These are phyloP conservation scores for Candida sanyaensis DNA, from an alignment of 1,139 yeast species.

Conservation along the genomic window DNA sequence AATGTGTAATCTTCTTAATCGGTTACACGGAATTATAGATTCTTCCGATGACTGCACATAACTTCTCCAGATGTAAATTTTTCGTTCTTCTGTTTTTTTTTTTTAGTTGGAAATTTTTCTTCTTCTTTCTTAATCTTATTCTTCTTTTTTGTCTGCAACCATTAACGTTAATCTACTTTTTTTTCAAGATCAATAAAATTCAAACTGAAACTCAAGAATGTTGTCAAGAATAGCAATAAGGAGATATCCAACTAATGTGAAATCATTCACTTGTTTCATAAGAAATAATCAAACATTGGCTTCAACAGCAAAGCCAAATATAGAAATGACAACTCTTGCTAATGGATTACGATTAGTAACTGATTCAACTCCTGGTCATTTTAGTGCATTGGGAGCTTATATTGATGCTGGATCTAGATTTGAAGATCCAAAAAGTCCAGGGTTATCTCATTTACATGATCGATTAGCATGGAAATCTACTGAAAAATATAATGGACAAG, in stretches of 20 bases:
- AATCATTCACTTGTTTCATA: neutral
- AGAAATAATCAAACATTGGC: neutral
- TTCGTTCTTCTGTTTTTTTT: neutral
- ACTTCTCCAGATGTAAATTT: neutral
- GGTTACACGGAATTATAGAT: no score
- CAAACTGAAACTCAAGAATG: neutral
- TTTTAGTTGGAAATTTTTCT: neutral
- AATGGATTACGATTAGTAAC: constrained; percentile 87
- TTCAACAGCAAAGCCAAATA: neutral
- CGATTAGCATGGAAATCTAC: constrained; percentile 89
- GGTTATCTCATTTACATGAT: constrained; percentile 83
- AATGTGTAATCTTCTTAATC: no score
- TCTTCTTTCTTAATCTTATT: no score
- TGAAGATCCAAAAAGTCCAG: constrained; percentile 59
- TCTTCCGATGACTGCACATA: neutral
- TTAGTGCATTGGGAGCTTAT: constrained; percentile 87
- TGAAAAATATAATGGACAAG: constrained; percentile 54
- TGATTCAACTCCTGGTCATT: constrained; percentile 87
- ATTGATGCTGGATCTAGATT: constrained; percentile 89
- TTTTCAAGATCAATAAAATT: no score
- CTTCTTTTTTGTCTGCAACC: neutral
- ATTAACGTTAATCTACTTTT: neutral
- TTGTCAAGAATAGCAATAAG: neutral
- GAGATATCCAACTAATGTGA: neutral
- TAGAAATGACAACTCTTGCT: constrained; percentile 53